Base-by-base conservation (phyloP, 805 yeast species). In the Zygosaccharomyces gambellarensis region DNA sequence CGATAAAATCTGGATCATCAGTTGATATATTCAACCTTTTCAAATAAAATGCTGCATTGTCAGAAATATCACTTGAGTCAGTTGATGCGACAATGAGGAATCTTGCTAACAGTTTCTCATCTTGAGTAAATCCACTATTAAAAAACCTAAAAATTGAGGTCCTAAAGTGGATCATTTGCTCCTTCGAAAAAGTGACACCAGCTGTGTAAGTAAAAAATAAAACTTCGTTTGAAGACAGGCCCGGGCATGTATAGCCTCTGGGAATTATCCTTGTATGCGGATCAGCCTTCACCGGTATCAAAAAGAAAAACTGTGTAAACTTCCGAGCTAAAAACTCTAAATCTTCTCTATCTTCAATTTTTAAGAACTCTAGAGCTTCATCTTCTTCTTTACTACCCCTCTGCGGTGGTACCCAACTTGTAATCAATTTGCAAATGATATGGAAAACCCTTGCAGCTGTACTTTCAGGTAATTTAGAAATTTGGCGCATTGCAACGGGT, bases 131-230 rank as follows among this genome's bases (percentile, higher is more conserved):
- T 46, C 78, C 67, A 39, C 60, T 48, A 3, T 55, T 49, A 7
- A 60, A 58, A 53, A 68, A 63, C 14, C 62, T 58, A 27, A 71
- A 60, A 1, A 79, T 69, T 9, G 75, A 71, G 5, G 49, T 53
- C 51, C 77, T 81, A 43, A 69, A 72, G 5, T 49, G 56, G 1
- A 67, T 54, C 38, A 87, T 64, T 17, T 77, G 80, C 0, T 73
- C 73, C 5, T 71, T 68, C 46, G 78, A 78, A 59, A 78, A 82
- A 0, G 77, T 64, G 0, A 82, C 78, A 25, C 90, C 92, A 2
- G 92, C 88, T 53, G 79, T 79, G 47, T 74, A 75, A 0, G 88
- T 83, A 56, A 88, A 79, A 56, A 83, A 87, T 0, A 78, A 63
- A 17, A 78, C 75, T 38, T 85, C 89, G 0, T 62, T 61, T 0